phyloP scores from a whole-genome alignment of 2,329 filamentous ascomycete species.

The Penicillium sp. region DNA sequence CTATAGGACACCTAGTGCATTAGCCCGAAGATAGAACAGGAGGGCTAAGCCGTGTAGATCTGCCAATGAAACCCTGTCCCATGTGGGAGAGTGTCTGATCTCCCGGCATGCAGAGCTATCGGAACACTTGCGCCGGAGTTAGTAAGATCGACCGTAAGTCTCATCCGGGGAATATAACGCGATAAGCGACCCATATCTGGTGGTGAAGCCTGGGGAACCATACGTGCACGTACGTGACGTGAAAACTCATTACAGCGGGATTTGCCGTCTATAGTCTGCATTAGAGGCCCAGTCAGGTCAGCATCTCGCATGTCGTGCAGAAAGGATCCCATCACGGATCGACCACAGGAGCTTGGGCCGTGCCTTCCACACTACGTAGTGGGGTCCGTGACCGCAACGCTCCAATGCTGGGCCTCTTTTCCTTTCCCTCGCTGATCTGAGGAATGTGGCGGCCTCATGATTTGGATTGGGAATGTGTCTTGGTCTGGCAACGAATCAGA shows the following conservation, averaged over 20 bases:
- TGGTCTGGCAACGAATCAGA: slow-evolving; percentile 1
- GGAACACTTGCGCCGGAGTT: slow-evolving; percentile 9
- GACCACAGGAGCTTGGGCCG: slow-evolving; percentile 20
- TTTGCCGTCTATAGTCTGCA: slow-evolving; percentile 1
- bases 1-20: slow-evolving; percentile 7
- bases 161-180: background rate
- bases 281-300: background rate
- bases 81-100: slow-evolving; percentile 15
- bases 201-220: background rate
- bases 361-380: slow-evolving; percentile 2
- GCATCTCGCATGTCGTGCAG: slow-evolving; percentile 23
- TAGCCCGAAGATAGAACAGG: slow-evolving; percentile 1
- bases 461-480: slow-evolving; percentile 23
- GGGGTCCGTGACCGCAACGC: background rate
- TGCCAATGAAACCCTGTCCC: slow-evolving; percentile 20
- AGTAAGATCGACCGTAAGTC: slow-evolving; percentile 15
- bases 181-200: background rate
- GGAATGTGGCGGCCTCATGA: slow-evolving; percentile 19
- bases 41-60: slow-evolving; percentile 11
- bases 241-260: slow-evolving; percentile 5
- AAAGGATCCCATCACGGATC: slow-evolving; percentile 4
- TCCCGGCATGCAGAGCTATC: slow-evolving; percentile 12
- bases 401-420: background rate
- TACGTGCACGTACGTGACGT: background rate
- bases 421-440: slow-evolving; percentile 3